phyloP scores from a whole-genome alignment of 495 filamentous ascomycete species.

The Penicillium robsamsonii region DNA sequence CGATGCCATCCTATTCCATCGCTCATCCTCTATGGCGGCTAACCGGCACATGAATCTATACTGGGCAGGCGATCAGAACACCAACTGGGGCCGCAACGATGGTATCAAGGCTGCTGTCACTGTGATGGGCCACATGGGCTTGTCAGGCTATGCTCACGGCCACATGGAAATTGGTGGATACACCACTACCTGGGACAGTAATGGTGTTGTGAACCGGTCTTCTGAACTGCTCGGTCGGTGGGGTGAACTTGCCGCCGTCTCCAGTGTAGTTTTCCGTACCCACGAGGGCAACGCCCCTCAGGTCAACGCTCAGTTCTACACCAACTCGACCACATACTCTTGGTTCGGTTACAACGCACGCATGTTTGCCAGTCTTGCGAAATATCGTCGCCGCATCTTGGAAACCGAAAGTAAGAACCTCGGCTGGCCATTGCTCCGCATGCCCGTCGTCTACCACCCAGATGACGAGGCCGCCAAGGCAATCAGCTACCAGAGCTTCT shows the following conservation, averaged over 20 bases:
- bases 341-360: constrained; percentile 27
- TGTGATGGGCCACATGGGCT: constrained; percentile 27
- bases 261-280: constrained; percentile 25
- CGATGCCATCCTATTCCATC: constrained; percentile 26
- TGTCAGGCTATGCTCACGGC: constrained; percentile 27
- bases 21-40: constrained; percentile 20
- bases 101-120: constrained; percentile 29
- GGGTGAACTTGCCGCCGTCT: constrained; percentile 25
- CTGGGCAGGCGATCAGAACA: constrained; percentile 28
- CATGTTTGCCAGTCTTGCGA: constrained; percentile 25
- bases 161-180: constrained; percentile 28
- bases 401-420: constrained; percentile 25
- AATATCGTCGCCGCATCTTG: constrained; percentile 23
- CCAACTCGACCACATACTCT: constrained; percentile 21
- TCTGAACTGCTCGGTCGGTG: constrained; percentile 27
- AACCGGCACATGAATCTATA: constrained; percentile 29
- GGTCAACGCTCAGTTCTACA: constrained; percentile 27
- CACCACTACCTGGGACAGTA: constrained; percentile 23
- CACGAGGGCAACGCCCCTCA: constrained; percentile 28
- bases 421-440: constrained; percentile 28
- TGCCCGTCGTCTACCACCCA: constrained; percentile 28
- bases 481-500: constrained; percentile 29
- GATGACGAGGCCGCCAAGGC: constrained; percentile 20
- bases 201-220: constrained; percentile 23
- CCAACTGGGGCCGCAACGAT: constrained; percentile 29